A percentile compares a stretch with the other conserved stretches of the same genome.
Conservation (phyloP, 1,139 yeast genomes). For the Geotrichum reessii region DNA sequence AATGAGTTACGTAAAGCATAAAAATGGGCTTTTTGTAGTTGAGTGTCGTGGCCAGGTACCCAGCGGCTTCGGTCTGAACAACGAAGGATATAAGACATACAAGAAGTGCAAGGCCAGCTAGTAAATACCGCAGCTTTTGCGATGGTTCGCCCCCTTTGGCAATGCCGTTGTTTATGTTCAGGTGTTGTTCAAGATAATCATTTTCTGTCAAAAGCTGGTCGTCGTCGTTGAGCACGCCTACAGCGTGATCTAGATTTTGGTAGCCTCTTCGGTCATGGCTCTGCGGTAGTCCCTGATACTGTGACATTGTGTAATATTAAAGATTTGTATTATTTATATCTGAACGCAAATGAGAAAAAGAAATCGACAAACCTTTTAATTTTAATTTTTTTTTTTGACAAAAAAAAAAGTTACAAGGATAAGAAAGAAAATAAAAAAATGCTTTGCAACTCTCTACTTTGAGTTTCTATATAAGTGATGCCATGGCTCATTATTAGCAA, state of each 20-base stretch:
- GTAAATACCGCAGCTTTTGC: slow-evolving; percentile 18
- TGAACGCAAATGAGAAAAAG: not conserved
- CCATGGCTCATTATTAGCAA: slow-evolving; percentile 79
- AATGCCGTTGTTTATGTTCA: not conserved
- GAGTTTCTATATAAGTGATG: slow-evolving; percentile 74
- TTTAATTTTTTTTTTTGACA: not conserved
- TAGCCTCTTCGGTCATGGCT: slow-evolving; percentile 4
- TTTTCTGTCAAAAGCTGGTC: not conserved
- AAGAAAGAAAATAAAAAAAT: not conserved
- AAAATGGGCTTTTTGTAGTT: slow-evolving; percentile 67
- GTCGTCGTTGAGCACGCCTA: not conserved
- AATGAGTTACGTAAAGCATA: slow-evolving; percentile 65
- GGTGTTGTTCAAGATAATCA: slow-evolving; percentile 2
- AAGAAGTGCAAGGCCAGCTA: slow-evolving; percentile 51
- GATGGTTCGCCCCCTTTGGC: slow-evolving; percentile 2
- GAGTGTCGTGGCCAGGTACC: slow-evolving; percentile 54
- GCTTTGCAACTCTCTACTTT: slow-evolving; percentile 34
- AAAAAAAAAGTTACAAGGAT: not conserved
- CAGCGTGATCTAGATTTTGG: not conserved
- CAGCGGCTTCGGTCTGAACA: slow-evolving; percentile 73
- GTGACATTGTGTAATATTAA: slow-evolving; percentile 1
- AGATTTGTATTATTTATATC: not conserved
- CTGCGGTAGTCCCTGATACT: slow-evolving; percentile 13
- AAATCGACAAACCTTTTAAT: not conserved
- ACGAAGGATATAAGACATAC: slow-evolving; percentile 64